Conservation (phyloP, 768 basidiomycete genomes). For the Boletales sp. region DNA sequence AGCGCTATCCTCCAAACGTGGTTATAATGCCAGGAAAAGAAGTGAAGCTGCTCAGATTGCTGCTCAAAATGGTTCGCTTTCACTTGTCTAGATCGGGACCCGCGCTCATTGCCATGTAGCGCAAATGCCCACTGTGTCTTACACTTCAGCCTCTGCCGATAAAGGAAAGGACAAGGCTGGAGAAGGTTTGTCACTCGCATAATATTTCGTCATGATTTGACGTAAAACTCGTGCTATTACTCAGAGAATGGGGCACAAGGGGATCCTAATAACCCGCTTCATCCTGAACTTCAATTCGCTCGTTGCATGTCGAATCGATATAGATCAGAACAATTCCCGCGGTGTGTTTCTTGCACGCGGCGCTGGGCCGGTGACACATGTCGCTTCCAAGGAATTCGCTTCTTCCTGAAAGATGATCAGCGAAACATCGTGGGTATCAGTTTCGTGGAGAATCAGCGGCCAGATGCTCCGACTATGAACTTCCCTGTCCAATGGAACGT, state of each 20-base stretch:
- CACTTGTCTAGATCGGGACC: slow-evolving; percentile 8
- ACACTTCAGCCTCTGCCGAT: slow-evolving; percentile 32
- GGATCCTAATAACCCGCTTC: slow-evolving; percentile 32
- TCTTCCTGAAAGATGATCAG: slow-evolving; percentile 62
- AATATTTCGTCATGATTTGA: slow-evolving; percentile 1
- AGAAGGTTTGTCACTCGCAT: slow-evolving; percentile 31
- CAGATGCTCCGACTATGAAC: slow-evolving; percentile 57
- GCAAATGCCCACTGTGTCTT: slow-evolving; percentile 45
- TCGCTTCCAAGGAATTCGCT: slow-evolving; percentile 81
- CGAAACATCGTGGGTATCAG: slow-evolving; percentile 61
- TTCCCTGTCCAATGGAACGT: slow-evolving; percentile 68
- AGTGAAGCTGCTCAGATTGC: slow-evolving; percentile 64
- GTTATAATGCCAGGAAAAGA: slow-evolving; percentile 70
- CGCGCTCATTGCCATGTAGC: slow-evolving; percentile 30
- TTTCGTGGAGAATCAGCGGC: slow-evolving; percentile 62
- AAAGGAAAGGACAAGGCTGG: slow-evolving; percentile 46
- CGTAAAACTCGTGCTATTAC: slow-evolving; percentile 29
- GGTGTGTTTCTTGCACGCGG: slow-evolving; percentile 80
- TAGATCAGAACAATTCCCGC: slow-evolving; percentile 66
- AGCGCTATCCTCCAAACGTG: slow-evolving; percentile 51
- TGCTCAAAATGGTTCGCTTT: slow-evolving; percentile 54
- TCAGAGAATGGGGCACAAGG: slow-evolving; percentile 27
- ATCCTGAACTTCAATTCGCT: slow-evolving; percentile 71
- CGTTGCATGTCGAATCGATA: slow-evolving; percentile 85
- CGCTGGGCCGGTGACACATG: slow-evolving; percentile 88